phyloP scores from a whole-genome alignment of 192 early-diverging fungal genomes.

The Linderina pennispora region DNA sequence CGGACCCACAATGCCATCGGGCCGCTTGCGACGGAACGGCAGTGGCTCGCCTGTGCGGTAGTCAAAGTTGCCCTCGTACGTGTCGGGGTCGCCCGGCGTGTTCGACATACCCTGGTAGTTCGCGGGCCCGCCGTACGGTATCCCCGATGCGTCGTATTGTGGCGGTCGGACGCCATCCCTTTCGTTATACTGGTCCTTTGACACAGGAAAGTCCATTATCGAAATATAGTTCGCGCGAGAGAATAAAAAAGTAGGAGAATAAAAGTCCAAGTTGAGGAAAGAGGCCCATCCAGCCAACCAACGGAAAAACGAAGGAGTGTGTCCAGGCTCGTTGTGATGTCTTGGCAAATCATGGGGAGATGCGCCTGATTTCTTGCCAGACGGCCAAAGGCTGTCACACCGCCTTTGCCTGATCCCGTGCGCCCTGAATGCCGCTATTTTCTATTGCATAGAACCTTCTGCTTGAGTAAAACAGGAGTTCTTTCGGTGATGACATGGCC shows the following conservation, averaged over 20 bases:
- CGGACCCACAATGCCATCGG: slow-evolving; percentile 48
- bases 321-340: too few relatives aligned
- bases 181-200: slow-evolving; percentile 25
- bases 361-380: too few relatives aligned
- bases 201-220: slow-evolving; percentile 39
- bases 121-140: slow-evolving; percentile 37
- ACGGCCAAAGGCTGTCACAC: too few relatives aligned
- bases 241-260: neutral
- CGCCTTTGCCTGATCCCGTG: too few relatives aligned
- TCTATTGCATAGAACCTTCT: too few relatives aligned
- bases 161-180: slow-evolving; percentile 9
- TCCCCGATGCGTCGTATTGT: slow-evolving; percentile 33
- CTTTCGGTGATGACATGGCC: too few relatives aligned
- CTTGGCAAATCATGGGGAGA: too few relatives aligned
- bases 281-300: too few relatives aligned
- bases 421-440: too few relatives aligned
- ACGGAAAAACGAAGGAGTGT: neutral
- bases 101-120: slow-evolving; percentile 19
- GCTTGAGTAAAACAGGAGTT: too few relatives aligned
- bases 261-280: too few relatives aligned
- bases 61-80: slow-evolving; percentile 48
- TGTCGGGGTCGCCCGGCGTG: slow-evolving; percentile 15
- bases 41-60: slow-evolving; percentile 35
- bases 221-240: neutral
- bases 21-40: slow-evolving; percentile 27